Evolutionary conservation across 176 grass and related monocot genomes (phyloP), one percentile per base, ranked within the genome.

Genomic region (Echinochloa phyllopogon): DNA sequence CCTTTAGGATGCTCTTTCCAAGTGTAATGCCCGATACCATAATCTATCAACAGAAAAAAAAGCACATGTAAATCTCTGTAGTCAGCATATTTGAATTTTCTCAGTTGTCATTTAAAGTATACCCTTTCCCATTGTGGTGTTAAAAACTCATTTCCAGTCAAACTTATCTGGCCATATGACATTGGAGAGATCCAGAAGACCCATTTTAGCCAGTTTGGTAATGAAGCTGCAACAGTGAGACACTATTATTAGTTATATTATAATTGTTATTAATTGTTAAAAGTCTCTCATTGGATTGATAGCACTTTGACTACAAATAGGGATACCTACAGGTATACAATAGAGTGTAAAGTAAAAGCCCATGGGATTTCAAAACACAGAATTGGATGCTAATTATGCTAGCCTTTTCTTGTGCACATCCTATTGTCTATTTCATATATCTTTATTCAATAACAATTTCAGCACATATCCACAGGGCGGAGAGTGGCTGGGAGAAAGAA

Each of bases 131-230:
- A 97, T 94, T 92, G 85, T 64, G 87, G 80, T 88, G 94, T 76
- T 44, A 81, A 78, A 84, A 97, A 97, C 82, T 97, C 94, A 84
- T 92, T 97, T 84, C 83, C 71, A 82, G 92, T 70, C 58, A 97
- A 78, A 42, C 82, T 85, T 86, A 97, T 92, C 79, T 97, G 89
- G 69, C 71, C 77, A 42, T 94, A 94, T 11, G 94, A 84, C 67
- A 97, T 68, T 62, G 92, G 94, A 41, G 94, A 94, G 69, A 92
- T 37, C 94, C 94, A 94, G 77, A 94, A 97, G 57, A 79, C 89
- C 94, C 94, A 97, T 86, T 90, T 92, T 17, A 94, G 66, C 94
- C 94, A 97, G 64, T 70, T 78, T 47, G 94, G 91, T 69, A 97
- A 74, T 55, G 83, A 84, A 42, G 77, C 92, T 97, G 41, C 16